These are phyloP conservation scores for Vitis riparia DNA, from an alignment of 164 flowering plant genomes.

Conservation along the genomic window DNA sequence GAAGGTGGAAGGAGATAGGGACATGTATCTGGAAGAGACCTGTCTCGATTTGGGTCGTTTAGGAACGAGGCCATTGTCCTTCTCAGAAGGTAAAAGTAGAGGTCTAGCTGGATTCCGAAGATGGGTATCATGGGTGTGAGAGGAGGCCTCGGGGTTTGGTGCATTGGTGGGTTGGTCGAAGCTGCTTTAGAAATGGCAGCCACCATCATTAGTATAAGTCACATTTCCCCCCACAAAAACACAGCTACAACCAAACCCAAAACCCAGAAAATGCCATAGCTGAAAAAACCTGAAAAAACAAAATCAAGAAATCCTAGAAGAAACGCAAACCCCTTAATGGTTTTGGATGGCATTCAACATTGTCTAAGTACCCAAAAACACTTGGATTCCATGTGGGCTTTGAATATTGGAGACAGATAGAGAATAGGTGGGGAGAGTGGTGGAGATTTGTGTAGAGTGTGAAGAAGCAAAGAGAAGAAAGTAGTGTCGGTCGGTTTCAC, in stretches of 20 bases:
- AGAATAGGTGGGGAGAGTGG: too few relatives aligned
- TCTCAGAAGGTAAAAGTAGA: conserved; percentile 56
- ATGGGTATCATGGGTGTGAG: not conserved
- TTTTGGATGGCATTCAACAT: conserved; percentile 16
- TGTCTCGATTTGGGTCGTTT: conserved; percentile 53
- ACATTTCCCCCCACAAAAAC: conserved; percentile 19
- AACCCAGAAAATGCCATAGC: not conserved
- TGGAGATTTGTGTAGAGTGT: too few relatives aligned
- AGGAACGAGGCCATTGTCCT: conserved; percentile 36
- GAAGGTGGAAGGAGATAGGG: conserved; percentile 55
- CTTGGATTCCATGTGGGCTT: conserved; percentile 1
- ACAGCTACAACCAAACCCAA: not conserved
- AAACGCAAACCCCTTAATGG: conserved; percentile 13
- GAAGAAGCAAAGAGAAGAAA: not conserved
- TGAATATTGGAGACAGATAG: not conserved
- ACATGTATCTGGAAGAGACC: conserved; percentile 75
- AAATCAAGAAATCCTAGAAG: conserved; percentile 12
- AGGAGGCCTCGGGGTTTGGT: conserved; percentile 12
- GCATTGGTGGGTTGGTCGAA: conserved; percentile 4
- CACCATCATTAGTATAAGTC: conserved; percentile 55
- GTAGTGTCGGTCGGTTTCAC: not conserved
- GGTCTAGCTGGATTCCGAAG: conserved; percentile 23
- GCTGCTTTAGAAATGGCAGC: conserved; percentile 56
- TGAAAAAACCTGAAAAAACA: not conserved
- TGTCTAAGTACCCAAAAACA: not conserved